Conservation (phyloP, 768 basidiomycete genomes). For the Asterophora parasitica region DNA sequence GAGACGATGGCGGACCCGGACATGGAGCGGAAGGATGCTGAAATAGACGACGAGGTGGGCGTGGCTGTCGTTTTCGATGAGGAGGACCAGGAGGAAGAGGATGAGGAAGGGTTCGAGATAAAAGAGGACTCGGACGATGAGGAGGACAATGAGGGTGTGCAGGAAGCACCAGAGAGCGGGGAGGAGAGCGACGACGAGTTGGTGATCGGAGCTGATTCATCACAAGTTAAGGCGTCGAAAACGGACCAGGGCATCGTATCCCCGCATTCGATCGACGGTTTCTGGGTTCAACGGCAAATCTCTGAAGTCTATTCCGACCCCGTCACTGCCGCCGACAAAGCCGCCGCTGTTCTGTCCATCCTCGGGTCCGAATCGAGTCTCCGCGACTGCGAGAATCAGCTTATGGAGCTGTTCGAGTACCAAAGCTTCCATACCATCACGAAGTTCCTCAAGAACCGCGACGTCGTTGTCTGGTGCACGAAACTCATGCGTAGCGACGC, state of each 20-base stretch:
- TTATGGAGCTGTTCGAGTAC: slow-evolving; percentile 97
- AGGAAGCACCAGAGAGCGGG: slow-evolving; percentile 36
- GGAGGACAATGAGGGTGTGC: slow-evolving; percentile 56
- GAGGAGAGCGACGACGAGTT: slow-evolving; percentile 61
- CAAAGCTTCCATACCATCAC: slow-evolving; percentile 86
- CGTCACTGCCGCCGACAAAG: slow-evolving; percentile 90
- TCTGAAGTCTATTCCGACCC: slow-evolving; percentile 91
- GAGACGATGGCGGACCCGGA: slow-evolving; percentile 76
- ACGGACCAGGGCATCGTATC: slow-evolving; percentile 77
- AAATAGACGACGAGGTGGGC: slow-evolving; percentile 95
- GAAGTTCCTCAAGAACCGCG: slow-evolving; percentile 91
- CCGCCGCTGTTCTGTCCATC: slow-evolving; percentile 75
- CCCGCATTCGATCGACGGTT: slow-evolving; percentile 89
- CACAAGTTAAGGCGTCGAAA: slow-evolving; percentile 47
- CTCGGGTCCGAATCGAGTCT: slow-evolving; percentile 83
- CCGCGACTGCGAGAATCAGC: slow-evolving; percentile 91
- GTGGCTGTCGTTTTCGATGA: slow-evolving; percentile 98
- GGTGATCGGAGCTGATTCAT: slow-evolving; percentile 70
- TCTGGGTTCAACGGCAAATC: slow-evolving; percentile 97
- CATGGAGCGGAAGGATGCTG: slow-evolving; percentile 75
- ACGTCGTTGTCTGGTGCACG: slow-evolving; percentile 97
- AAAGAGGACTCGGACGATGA: slow-evolving; percentile 78
- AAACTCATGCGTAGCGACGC: slow-evolving; percentile 88
- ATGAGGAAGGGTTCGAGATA: slow-evolving; percentile 86
- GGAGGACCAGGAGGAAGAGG: slow-evolving; percentile 92